Evolutionary conservation across 192 early-diverging fungal species (phyloP), one percentile per base, ranked within the genome.

Genomic region (Coemansia sp.): DNA sequence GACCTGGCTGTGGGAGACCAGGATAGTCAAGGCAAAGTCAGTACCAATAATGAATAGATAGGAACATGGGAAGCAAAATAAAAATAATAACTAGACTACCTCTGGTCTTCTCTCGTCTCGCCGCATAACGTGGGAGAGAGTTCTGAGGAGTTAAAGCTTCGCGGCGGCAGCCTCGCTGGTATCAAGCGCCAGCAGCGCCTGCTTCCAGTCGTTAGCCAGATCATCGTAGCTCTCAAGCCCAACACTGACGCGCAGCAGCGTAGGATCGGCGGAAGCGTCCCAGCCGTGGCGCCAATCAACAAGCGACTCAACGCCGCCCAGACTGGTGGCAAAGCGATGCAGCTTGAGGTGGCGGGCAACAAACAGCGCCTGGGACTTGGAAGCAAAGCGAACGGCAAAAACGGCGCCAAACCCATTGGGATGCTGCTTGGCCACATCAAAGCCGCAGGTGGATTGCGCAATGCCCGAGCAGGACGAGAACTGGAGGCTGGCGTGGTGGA

Each of bases 161-260:
- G 68, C 48, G 11, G 49, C 62, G 7, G 43, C 65, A 11, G 32
- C 47, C 67, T 70, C 55, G 36, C 57, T 57, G 19, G 54, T 72
- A 36, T 80, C 68, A 55, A 80, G 69, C 11, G 77, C 77, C 41
- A 65, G 59, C 43, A 91, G 77, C 19, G 84, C 86, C 47, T 74
- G 72, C 37, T 72, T 64, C 74, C 87, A 84, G 65, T 91, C 90
- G n/a, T 63, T 69, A 39, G 85, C 87, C 65, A 91, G 71, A 40
- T 90, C 90, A 39, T 88, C 87, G 54, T 84, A 67, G 39, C 77
- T 70, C 76, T 93, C 91, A 57, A 93, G 71, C 13, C 91, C 91
- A 7, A 93, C 73, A 51, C 84, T 87, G 16, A 93, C 71, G n/a
- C 91, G 83, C 43, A 88, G 61, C 40, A 91, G 63, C 10, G 66